phyloP scores from a whole-genome alignment of 176 grass and related monocot species.

The Eleusine coracana region DNA sequence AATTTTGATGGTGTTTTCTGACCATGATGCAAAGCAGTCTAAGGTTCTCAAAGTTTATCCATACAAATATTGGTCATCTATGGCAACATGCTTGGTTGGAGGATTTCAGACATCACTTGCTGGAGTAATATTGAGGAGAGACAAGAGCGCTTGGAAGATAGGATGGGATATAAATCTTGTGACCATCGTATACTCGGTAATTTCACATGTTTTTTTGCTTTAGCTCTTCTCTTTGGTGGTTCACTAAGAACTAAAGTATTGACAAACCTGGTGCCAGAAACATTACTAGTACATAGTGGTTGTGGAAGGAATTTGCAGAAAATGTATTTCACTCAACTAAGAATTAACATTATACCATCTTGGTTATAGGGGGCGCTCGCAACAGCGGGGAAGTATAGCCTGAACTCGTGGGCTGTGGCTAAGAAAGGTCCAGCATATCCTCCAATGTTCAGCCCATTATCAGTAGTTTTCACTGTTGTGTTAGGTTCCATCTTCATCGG shows the following conservation, averaged over 20 bases:
- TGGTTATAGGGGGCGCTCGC: conserved; percentile 48
- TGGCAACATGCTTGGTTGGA: conserved; percentile 59
- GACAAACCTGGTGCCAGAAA: background rate
- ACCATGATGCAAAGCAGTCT: conserved; percentile 17
- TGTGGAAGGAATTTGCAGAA: background rate
- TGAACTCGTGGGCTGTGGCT: conserved; percentile 58
- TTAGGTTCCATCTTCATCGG: conserved; percentile 42
- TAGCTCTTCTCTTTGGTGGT: too few species aligned
- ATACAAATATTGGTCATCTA: conserved; percentile 67
- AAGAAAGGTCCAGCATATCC: conserved; percentile 59
- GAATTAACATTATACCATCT: background rate
- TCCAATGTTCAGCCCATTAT: conserved; percentile 57
- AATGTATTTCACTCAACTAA: background rate
- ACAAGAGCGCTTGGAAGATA: conserved; percentile 47
- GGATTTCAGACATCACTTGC: conserved; percentile 49
- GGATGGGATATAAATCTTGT: conserved; percentile 60
- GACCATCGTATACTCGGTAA: conserved; percentile 59
- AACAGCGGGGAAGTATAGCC: conserved; percentile 49
- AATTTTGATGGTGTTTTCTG: background rate
- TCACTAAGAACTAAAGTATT: background rate
- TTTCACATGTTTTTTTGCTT: background rate
- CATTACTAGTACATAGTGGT: background rate
- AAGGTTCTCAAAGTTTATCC: conserved; percentile 68
- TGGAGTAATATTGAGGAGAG: conserved; percentile 55
- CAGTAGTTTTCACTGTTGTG: conserved; percentile 49